Base-by-base conservation (phyloP, 2,329 filamentous ascomycete genomes). In the Cladobotryum mycophilum region DNA sequence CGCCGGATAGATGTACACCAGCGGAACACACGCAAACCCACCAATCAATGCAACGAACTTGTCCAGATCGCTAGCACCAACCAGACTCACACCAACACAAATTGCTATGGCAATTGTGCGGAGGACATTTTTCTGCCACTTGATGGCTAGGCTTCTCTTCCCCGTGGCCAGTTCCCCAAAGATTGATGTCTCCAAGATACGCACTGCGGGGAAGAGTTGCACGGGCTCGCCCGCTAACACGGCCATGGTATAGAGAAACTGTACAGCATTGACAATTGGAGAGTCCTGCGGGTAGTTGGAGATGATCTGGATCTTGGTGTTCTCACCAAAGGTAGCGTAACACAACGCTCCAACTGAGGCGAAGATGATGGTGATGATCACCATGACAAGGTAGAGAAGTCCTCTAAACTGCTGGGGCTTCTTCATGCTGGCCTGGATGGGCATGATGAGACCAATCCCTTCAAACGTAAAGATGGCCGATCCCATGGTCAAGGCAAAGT, bases 401-500 rank as follows among this genome's bases (percentile, higher is more conserved):
- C 72, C 73, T 58, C 80, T 76, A 59, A 89, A 89, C 15, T 82
- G 76, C 55, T 87, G 73, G 0, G 86, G 86, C 52, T 82, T 73
- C 59, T 79, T 80, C 86, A 89, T 89, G 51, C 82, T 85, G 8
- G 84, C 85, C 63, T 89, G 84, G 48, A 89, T 89, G 0, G 86
- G 86, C 8, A 89, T 71, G 55, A 89, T 88, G 20, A 89, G 78
- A 1, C 86, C 86, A 43, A 89, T 89, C 44, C 86, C 86, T 63
- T 89, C 86, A 58, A 88, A 89, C 0, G 86, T 88, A 68, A 89
- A 89, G 61, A 89, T 88, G 36, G 84, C 81, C 2, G 84, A 81
- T 47, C 86, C 86, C 44, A 89, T 78, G 22, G 85, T 89, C 48
- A 89, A 71, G 0, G 86, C 85, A 63, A 84, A 89, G 50, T 79